Percentiles rank a stretch among this genome's conserved stretches.
Evolutionary conservation across 768 basidiomycete species (phyloP).

Genomic region (Pleurotus platypus): DNA sequence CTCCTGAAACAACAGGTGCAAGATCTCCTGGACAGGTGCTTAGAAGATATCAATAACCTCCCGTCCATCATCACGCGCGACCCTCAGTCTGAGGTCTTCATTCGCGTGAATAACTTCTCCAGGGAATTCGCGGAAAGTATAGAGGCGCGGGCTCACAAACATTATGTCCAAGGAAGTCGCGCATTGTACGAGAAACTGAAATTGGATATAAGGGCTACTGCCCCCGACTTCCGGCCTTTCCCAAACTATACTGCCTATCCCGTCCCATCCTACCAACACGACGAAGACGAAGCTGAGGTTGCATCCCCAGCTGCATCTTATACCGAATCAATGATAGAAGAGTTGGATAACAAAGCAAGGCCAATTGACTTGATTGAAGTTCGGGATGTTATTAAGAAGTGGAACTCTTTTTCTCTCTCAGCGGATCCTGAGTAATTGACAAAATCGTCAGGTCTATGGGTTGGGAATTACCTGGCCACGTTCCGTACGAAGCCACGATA

Average conservation of each 20-base stretch:
- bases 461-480: constrained; percentile 33
- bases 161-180: constrained; percentile 27
- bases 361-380: constrained; percentile 19
- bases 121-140: constrained; percentile 20
- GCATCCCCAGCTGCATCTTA: not conserved
- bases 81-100: constrained; percentile 42
- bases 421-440: too few relatives aligned
- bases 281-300: not conserved
- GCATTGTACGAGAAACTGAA: constrained; percentile 25
- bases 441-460: constrained; percentile 23
- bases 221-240: constrained; percentile 30
- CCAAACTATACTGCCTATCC: not conserved
- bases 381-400: constrained; percentile 26
- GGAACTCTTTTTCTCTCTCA: not conserved
- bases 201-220: constrained; percentile 24
- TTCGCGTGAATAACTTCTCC: constrained; percentile 42
- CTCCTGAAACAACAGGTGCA: constrained; percentile 35
- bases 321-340: not conserved
- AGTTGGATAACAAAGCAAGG: not conserved
- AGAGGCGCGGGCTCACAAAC: constrained; percentile 18
- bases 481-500: constrained; percentile 32
- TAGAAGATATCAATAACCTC: constrained; percentile 29
- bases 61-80: constrained; percentile 35
- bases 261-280: not conserved
- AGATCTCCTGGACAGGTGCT: constrained; percentile 30